Conservation (phyloP, 805 yeast genomes). For the Barnettozyma californica region DNA sequence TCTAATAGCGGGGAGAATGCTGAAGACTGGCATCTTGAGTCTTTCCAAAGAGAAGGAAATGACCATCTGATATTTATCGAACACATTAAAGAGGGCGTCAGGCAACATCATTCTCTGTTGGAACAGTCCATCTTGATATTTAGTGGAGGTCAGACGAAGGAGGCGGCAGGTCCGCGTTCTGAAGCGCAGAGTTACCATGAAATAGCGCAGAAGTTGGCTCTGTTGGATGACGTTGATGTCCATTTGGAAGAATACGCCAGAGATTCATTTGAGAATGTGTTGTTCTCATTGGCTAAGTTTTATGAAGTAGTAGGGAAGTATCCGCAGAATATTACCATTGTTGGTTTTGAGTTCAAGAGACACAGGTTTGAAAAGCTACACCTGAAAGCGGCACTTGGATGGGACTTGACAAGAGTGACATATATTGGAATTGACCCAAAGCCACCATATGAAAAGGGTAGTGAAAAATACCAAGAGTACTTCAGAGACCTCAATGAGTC, state of each 20-base stretch:
- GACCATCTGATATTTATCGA: conserved; percentile 63
- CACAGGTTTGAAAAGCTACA: conserved; percentile 53
- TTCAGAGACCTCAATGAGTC: conserved; percentile 39
- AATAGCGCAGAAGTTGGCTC: conserved; percentile 33
- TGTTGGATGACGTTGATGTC: conserved; percentile 23
- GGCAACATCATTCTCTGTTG: conserved; percentile 25
- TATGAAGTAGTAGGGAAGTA: conserved; percentile 39
- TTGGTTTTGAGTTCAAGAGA: conserved; percentile 73
- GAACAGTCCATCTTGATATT: conserved; percentile 36
- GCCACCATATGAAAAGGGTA: conserved; percentile 30
- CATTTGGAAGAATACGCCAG: conserved; percentile 66
- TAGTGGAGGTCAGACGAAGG: conserved; percentile 73
- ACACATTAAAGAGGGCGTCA: conserved; percentile 48
- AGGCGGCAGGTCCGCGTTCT: conserved; percentile 45
- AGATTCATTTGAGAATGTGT: conserved; percentile 74
- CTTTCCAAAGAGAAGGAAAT: conserved; percentile 62
- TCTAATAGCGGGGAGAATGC: conserved; percentile 40
- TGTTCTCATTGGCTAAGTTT: conserved; percentile 54
- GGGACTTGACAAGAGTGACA: conserved; percentile 31
- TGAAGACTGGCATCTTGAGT: conserved; percentile 61
- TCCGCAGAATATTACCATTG: conserved; percentile 50
- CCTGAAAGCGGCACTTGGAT: conserved; percentile 41
- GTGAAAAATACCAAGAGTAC: conserved; percentile 31
- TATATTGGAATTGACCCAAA: conserved; percentile 58
- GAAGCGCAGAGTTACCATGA: conserved; percentile 56